Evolutionary conservation across 352 stramenopile species (phyloP), one percentile per base, ranked within the genome.

Genomic region (Phytopythium aichiense): DNA sequence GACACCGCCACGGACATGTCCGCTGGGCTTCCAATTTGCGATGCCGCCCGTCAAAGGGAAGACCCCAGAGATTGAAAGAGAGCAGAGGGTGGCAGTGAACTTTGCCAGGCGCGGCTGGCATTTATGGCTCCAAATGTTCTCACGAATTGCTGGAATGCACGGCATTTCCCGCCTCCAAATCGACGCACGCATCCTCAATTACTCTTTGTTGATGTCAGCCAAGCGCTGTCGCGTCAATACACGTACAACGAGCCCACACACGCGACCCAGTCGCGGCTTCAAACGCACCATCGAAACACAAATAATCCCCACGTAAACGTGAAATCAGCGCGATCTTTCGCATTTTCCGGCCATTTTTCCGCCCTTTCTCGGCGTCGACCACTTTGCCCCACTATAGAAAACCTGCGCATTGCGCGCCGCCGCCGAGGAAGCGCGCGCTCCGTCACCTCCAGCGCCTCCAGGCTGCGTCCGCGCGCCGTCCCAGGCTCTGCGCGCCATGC

Each of bases 291-390:
- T 28, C n/a, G 1, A 50, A 25, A 30, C n/a, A 30, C 7, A 28
- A 50, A 30, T 50, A 50, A 5, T 20, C 5, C 9, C 0, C 7
- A 18, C 12, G 7, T 48, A 48, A 7, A 23, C 9, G 38, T n/a
- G 18, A 50, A 50, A 50, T 50, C 43, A 50, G 43, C 43, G 43
- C 43, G 43, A 50, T 50, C 43, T 48, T 50, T 50, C 40, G 15
- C 40, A 23, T 37, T 30, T 50, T 50, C n/a, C n/a, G 7, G 2
- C 7, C n/a, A 30, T 43, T 18, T 5, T 43, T 43, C 31, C 31
- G 9, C 2, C 40, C 18, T 48, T 48, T 23, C 40, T 25, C 40
- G 38, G 12, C 38, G 38, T 43, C 20, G 7, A 43, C 13, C 23
- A 25, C 45, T n/a, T 30, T 30, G 5, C 42, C 23, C 45, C 45